These are phyloP conservation scores for Juglanconis juglandina DNA, from an alignment of 2,329 filamentous ascomycete genomes.

Conservation along the genomic window DNA sequence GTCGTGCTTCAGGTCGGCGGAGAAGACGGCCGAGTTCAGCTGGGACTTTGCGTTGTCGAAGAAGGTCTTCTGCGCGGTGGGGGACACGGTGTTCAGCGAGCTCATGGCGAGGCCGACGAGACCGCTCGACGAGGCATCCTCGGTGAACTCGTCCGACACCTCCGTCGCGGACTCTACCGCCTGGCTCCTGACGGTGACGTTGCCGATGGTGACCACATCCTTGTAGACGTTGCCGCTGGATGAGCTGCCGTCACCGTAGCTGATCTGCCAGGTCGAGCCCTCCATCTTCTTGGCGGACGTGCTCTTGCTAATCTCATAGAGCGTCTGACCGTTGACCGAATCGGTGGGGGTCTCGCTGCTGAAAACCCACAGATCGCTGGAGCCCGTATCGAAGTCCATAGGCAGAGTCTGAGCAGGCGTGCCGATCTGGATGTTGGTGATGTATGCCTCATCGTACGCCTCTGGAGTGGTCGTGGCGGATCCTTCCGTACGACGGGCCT, in stretches of 20 bases:
- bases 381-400: conserved; percentile 45
- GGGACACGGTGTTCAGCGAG: conserved; percentile 24
- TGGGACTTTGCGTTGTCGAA: conserved; percentile 31
- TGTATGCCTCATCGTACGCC: conserved; percentile 11
- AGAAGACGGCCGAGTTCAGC: conserved; percentile 28
- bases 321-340: conserved; percentile 21
- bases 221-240: conserved; percentile 28
- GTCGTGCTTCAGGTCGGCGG: conserved; percentile 31
- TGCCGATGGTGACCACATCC: conserved; percentile 27
- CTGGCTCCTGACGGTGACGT: conserved; percentile 22
- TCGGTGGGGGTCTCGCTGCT: conserved; percentile 21
- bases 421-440: conserved; percentile 15
- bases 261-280: conserved; percentile 28
- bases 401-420: conserved; percentile 35
- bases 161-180: conserved; percentile 22
- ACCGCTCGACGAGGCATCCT: conserved; percentile 17
- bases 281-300: conserved; percentile 22
- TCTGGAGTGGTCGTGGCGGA: conserved; percentile 6
- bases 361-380: conserved; percentile 37
- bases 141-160: conserved; percentile 21
- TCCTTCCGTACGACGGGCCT: conserved; percentile 3
- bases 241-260: conserved; percentile 27
- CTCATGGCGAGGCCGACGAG: conserved; percentile 21
- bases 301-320: conserved; percentile 25
- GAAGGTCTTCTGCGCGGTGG: conserved; percentile 24